Conservation (phyloP, 2,329 filamentous ascomycete species). For the Blumeria graminis region DNA sequence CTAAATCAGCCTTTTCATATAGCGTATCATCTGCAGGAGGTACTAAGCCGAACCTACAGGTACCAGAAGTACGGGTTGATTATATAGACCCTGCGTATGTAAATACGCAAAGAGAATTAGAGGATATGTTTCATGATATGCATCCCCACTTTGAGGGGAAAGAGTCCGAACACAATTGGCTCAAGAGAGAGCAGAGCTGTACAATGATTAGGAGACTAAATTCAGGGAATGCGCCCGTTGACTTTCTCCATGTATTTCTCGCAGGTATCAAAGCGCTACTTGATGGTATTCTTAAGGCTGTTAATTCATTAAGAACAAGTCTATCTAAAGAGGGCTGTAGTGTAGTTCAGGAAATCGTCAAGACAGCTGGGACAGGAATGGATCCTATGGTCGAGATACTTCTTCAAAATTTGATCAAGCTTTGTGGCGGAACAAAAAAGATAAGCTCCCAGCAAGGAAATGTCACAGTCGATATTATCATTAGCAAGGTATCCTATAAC, state of each 20-base stretch:
- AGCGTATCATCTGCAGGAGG: constrained; percentile 24
- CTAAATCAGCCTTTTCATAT: constrained; percentile 22
- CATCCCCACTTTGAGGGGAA: constrained; percentile 58
- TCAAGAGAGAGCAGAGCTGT: constrained; percentile 60
- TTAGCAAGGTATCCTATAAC: constrained; percentile 59
- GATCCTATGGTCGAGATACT: constrained; percentile 79
- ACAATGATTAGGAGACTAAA: constrained; percentile 53
- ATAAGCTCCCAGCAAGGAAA: constrained; percentile 73
- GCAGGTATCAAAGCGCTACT: constrained; percentile 46
- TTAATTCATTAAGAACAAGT: constrained; percentile 68
- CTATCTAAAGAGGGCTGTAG: constrained; percentile 69
- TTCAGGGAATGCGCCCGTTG: constrained; percentile 59
- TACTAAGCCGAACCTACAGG: constrained; percentile 30
- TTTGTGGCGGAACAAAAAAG: constrained; percentile 77
- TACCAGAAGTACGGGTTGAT: constrained; percentile 40
- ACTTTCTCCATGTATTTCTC: constrained; percentile 50
- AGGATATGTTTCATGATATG: constrained; percentile 70
- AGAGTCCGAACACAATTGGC: constrained; percentile 81
- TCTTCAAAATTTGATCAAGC: constrained; percentile 71
- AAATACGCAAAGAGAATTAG: constrained; percentile 66
- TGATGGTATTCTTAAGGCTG: constrained; percentile 71
- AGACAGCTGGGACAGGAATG: constrained; percentile 49
- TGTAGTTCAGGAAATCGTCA: constrained; percentile 64
- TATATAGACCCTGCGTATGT: constrained; percentile 60
- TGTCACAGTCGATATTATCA: constrained; percentile 52